Base-by-base conservation (phyloP, 163 green algal genomes). In the Chlamydomonas reinhardtii region DNA sequence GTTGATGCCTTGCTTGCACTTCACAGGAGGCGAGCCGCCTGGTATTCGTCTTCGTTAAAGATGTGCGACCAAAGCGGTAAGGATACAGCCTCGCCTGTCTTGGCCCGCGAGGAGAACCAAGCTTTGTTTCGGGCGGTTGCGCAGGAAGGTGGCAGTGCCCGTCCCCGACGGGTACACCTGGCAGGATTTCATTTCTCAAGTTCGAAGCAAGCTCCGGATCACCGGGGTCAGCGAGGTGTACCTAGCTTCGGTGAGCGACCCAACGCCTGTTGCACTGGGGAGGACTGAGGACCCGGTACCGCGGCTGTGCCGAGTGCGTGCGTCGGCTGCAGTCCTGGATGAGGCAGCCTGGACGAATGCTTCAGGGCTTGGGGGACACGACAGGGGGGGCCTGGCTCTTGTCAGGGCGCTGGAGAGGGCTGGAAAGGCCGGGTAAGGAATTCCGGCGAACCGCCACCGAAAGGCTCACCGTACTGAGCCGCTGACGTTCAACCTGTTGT, bases 131-230 rank as follows among this genome's bases (percentile, higher is more conserved):
- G 48, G 48, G 48, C 48, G 48, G 48, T 56, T 56, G 48, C 82
- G 87, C 91, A 96, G 94, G 83, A 98, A 98, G 69, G 95, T 98
- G 25, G 96, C 96, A 16, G 94, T 98, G 2, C 96, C 96, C 27
- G 93, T 98, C 16, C 94, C 94, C 17, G 96, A 98, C 76, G 86
- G 83, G 29, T 94, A 91, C 68, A 95, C 88, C 29, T 98, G 95
- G 96, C 92, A 95, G 2, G 76, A 96, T 32, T 98, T 98, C 85
- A 81, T 94, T 16, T 37, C 87, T n/a, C 90, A 96, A 88, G 93
- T 97, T 19, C 94, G 97, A 66, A 83, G 81, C 48, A 98, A 98
- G 85, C 91, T 98, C 0, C 96, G 95, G 85, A 90, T 98, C 32
- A 35, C 85, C 11, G 93, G 90, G 4, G 90, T 98, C 5, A 93